Evolutionary conservation across 129 eudicot species (phyloP).

Genomic region (Flaveria robusta): DNA sequence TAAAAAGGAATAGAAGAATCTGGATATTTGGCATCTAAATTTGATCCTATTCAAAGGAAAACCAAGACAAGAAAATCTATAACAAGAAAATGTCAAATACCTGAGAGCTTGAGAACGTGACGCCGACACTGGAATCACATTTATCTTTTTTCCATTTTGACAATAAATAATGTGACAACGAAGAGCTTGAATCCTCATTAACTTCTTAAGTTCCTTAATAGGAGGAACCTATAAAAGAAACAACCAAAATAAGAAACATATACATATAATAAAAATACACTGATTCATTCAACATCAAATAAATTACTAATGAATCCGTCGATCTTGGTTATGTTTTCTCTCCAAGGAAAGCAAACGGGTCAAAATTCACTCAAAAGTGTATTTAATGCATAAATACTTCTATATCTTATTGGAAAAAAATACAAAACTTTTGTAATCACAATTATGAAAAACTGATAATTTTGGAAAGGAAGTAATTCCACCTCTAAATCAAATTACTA

Average conservation of each 20-base stretch:
- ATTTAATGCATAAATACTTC: neutral
- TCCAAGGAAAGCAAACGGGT: neutral
- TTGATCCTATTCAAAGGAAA: neutral
- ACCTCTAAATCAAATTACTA: neutral
- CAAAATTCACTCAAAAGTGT: neutral
- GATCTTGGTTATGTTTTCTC: neutral
- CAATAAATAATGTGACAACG: conserved; percentile 90
- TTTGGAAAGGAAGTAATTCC: neutral
- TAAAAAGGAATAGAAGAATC: neutral
- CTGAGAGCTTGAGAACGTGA: conserved; percentile 99
- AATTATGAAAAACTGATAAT: neutral
- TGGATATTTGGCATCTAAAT: neutral
- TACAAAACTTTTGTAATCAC: neutral
- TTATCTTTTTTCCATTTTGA: conserved; percentile 78
- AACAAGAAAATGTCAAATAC: conserved; percentile 31
- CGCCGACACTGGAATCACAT: conserved; percentile 89
- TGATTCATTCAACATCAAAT: neutral
- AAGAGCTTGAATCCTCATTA: conserved; percentile 95
- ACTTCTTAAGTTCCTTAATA: conserved; percentile 78
- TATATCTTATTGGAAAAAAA: neutral
- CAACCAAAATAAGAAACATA: conserved; percentile 14
- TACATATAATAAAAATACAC: neutral
- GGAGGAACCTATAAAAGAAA: conserved; percentile 75
- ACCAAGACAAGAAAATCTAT: neutral
- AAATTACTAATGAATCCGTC: neutral